Evolutionary conservation across 2,329 filamentous ascomycete genomes (phyloP).

Genomic region (Fusarium sp.): DNA sequence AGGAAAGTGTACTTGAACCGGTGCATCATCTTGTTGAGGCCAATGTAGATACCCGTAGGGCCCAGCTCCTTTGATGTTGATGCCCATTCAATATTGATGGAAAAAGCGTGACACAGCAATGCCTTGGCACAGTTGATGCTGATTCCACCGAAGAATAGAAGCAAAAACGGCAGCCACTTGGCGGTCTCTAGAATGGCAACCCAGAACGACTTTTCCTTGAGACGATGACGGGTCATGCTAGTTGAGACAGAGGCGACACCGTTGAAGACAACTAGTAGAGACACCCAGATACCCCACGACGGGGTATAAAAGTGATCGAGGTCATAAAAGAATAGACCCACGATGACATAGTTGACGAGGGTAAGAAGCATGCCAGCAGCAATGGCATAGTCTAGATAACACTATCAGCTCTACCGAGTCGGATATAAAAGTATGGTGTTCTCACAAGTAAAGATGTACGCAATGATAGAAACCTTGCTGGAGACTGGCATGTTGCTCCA

Average conservation of each 20-base stretch:
- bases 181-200: conserved; percentile 40
- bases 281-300: conserved; percentile 72
- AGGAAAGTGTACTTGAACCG: conserved; percentile 58
- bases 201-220: conserved; percentile 46
- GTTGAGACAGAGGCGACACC: conserved; percentile 39
- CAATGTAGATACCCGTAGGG: conserved; percentile 48
- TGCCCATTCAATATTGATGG: conserved; percentile 47
- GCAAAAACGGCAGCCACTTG: conserved; percentile 46
- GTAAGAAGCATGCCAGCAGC: conserved; percentile 75
- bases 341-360: conserved; percentile 76
- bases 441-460: conserved; percentile 73
- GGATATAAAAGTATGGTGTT: neutral
- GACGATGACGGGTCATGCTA: conserved; percentile 44
- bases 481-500: conserved; percentile 65
- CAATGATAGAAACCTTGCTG: conserved; percentile 77
- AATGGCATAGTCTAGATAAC: conserved; percentile 69
- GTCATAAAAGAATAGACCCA: conserved; percentile 77
- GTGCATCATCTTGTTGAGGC: conserved; percentile 55
- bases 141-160: conserved; percentile 48
- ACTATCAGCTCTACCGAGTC: neutral
- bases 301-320: conserved; percentile 77
- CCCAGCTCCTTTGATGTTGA: conserved; percentile 47
- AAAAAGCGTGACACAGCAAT: conserved; percentile 44
- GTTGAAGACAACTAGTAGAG: conserved; percentile 47
- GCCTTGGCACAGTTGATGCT: conserved; percentile 47